phyloP scores from a whole-genome alignment of 2,329 filamentous ascomycete genomes.

The Aspergillus bombycis region DNA sequence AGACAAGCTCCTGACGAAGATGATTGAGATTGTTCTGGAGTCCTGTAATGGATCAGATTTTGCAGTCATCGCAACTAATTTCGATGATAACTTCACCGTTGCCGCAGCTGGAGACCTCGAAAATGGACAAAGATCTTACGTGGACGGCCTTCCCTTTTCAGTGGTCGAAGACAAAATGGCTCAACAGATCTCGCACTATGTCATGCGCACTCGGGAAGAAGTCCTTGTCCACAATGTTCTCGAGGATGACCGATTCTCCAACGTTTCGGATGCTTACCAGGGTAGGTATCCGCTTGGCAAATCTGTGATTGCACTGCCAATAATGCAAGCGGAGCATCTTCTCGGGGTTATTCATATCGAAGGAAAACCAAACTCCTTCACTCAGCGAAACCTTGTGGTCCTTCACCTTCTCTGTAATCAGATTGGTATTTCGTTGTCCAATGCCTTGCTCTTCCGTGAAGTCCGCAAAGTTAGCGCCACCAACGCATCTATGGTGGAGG shows the following conservation, averaged over 20 bases:
- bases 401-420: slow-evolving; percentile 64
- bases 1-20: slow-evolving; percentile 64
- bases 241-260: slow-evolving; percentile 67
- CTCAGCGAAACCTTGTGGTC: slow-evolving; percentile 58
- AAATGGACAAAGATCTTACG: slow-evolving; percentile 56
- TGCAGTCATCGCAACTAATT: slow-evolving; percentile 64
- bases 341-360: slow-evolving; percentile 66
- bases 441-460: slow-evolving; percentile 64
- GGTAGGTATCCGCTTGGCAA: slow-evolving; percentile 59
- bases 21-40: slow-evolving; percentile 67
- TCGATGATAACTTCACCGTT: slow-evolving; percentile 61
- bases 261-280: slow-evolving; percentile 60
- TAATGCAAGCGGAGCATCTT: slow-evolving; percentile 62
- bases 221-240: slow-evolving; percentile 66
- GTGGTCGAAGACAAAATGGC: slow-evolving; percentile 62
- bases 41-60: slow-evolving; percentile 64
- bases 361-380: slow-evolving; percentile 66
- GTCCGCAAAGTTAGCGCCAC: slow-evolving; percentile 65
- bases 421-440: slow-evolving; percentile 66
- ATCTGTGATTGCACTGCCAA: slow-evolving; percentile 65
- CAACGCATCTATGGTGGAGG: slow-evolving; percentile 67
- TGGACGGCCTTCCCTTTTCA: slow-evolving; percentile 59
- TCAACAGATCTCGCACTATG: slow-evolving; percentile 64
- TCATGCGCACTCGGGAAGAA: slow-evolving; percentile 64
- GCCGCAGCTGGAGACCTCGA: slow-evolving; percentile 64